Evolutionary conservation across 306 rosid species (phyloP), one percentile per base, ranked within the genome.

Genomic region (Erythrophleum fordii): DNA sequence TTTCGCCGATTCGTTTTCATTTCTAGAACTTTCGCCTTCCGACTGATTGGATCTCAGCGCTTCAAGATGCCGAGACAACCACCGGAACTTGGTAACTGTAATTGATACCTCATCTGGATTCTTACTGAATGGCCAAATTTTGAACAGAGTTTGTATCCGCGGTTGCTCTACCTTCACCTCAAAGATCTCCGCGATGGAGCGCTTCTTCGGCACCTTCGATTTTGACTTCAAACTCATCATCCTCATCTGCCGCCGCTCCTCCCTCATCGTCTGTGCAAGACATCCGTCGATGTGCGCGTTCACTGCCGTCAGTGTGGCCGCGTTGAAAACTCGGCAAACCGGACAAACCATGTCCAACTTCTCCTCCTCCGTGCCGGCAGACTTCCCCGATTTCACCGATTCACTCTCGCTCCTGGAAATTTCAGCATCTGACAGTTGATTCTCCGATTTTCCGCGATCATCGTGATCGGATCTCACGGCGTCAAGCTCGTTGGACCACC

Each of bases 161-260:
- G 56, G 79, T n/a, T 76, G 48, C 28, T 51, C 60, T 12, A 56
- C 70, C 49, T 82, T 49, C 0, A 65, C 75, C 67, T 80, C 93
- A 61, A 93, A 95, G 73, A 95, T 95, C 85, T 95, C 99, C 0
- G 97, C 90, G 10, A 95, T 93, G 0, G 99, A 95, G 37, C 97
- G 89, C 86, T 95, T 93, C 89, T 95, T 92, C 1, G 92, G 94
- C 0, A 84, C 51, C 77, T 86, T 92, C 0, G 87, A 85, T 74
- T 92, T 94, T 0, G 83, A 23, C 69, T 93, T 92, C 49, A 75
- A 41, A 31, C 35, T 71, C 39, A 31, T 79, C 53, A 68, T 73
- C 87, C 73, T 83, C 75, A 79, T 79, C 48, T 79, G 85, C 51
- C 88, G 78, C 28, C 89, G 80, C 52, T 82, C 88, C 42, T 81